Base-by-base conservation (phyloP, 73 alveolate species). In the Paramecium pentaurelia region DNA sequence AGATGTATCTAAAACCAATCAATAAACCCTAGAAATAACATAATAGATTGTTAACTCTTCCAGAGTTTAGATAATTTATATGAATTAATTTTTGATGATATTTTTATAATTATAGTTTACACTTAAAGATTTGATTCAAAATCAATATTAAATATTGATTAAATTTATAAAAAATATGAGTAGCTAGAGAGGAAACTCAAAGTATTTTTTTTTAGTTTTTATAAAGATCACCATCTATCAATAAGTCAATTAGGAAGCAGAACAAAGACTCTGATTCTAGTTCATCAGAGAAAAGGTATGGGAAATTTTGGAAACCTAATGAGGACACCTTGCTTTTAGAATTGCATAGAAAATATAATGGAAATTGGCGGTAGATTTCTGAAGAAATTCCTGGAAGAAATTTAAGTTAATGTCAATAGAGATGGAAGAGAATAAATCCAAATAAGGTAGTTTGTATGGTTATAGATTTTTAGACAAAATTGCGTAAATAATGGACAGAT, bases 201-300 rank as follows among this genome's bases (percentile, higher is more conserved):
- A 60, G 77, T 60, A 60, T 8, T 16, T 14, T 60, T 60, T 49
- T 60, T 60, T 60, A 9, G 10, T 27, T 60, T 44, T 2, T 20
- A 60, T 60, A 60, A 10, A 44, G 71, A 42, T 22, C 37, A 22
- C 71, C 89, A 22, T 44, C 89, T 32, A 30, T 77, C 11, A 44
- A 37, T 42, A 77, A 77, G 27, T 22, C 44, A 8, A 77, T 77
- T 77, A 18, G 89, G 5, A 77, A 77, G 71, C n/a, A 37, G 18
- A 77, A 68, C 20, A 77, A 77, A 20, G 89, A 77, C 49, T 77
- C 89, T 16, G 89, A 77, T 77, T 77, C 89, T 20, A 77, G 89
- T 77, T 77, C 71, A 18, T 77, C 89, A 36, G 89, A 77, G 47
- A 77, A 28, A 44, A 36, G 89, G 71, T 77, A 77, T 44, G 71